phyloP scores from a whole-genome alignment of 257 asterid species.

The Plantago ovata region DNA sequence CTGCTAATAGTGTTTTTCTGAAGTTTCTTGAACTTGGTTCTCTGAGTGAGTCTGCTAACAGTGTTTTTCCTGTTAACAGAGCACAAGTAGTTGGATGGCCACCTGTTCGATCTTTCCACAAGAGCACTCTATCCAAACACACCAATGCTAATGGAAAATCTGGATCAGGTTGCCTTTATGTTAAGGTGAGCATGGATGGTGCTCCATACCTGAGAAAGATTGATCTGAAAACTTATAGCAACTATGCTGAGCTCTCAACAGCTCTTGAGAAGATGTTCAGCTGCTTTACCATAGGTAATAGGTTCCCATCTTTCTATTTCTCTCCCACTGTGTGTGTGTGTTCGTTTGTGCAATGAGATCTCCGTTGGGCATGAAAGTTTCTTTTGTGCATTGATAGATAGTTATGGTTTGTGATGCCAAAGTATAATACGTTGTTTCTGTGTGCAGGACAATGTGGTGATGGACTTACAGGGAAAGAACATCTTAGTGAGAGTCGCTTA shows the following conservation, averaged over 20 bases:
- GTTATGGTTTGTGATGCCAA: not conserved
- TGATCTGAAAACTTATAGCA: slow-evolving; percentile 56
- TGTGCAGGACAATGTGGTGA: slow-evolving; percentile 56
- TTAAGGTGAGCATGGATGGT: slow-evolving; percentile 90
- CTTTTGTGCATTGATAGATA: not conserved
- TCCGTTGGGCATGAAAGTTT: no score
- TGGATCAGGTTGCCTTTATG: slow-evolving; percentile 51
- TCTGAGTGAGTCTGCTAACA: slow-evolving; percentile 2
- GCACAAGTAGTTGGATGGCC: slow-evolving; percentile 95
- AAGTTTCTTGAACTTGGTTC: slow-evolving; percentile 5
- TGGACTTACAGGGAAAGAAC: slow-evolving; percentile 43
- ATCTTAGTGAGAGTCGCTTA: slow-evolving; percentile 49
- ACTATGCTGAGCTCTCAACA: slow-evolving; percentile 60
- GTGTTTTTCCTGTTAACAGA: slow-evolving; percentile 34
- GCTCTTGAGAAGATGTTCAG: slow-evolving; percentile 84
- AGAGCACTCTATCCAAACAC: slow-evolving; percentile 54
- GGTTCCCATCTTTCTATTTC: no score
- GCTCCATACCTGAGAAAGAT: slow-evolving; percentile 86
- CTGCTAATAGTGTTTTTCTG: no score
- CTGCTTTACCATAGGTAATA: slow-evolving; percentile 77
- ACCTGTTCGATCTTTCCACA: slow-evolving; percentile 75
- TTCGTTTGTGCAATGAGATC: no score
- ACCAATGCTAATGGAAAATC: slow-evolving; percentile 32
- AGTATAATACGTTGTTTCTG: not conserved
- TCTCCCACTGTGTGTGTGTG: no score